Evolutionary conservation across 2,329 filamentous ascomycete species (phyloP).

Genomic region (Lojkania enalia): DNA sequence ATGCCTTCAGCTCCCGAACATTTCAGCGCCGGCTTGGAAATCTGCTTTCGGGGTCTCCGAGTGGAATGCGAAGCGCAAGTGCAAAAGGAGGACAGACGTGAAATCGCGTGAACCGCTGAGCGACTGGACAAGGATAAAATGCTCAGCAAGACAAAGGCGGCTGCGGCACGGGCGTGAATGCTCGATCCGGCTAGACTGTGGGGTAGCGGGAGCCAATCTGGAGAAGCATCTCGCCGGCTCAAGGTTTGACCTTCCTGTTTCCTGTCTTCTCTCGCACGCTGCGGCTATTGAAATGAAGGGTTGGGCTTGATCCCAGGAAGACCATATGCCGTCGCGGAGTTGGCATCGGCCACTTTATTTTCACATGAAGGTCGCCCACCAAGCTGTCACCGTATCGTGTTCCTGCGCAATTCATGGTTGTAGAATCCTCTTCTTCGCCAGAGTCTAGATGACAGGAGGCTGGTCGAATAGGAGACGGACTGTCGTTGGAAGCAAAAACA

Average conservation of each 20-base stretch:
- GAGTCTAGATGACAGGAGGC: no score
- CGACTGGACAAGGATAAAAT: conserved; percentile 1
- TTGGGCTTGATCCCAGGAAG: no score
- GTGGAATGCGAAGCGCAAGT: conserved; percentile 3
- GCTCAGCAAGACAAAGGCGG: conserved; percentile 7
- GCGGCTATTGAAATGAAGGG: no score
- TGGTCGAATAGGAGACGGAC: no score
- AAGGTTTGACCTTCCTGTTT: not conserved
- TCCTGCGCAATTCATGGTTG: no score
- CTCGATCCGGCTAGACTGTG: conserved; percentile 11
- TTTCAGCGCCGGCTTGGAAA: not conserved
- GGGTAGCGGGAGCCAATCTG: conserved; percentile 14
- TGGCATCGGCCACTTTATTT: no score
- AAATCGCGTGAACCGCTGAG: conserved; percentile 1
- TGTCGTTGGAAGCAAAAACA: no score
- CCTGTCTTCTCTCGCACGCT: not conserved
- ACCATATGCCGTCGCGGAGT: no score
- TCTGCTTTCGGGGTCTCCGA: conserved; percentile 12
- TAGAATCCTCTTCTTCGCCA: no score
- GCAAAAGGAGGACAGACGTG: not conserved
- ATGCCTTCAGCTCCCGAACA: conserved; percentile 4
- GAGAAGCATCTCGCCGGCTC: not conserved
- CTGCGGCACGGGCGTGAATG: conserved; percentile 11
- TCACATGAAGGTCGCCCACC: no score
- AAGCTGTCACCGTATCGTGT: no score